phyloP scores from a whole-genome alignment of 1,284 basidiomycete species.

The Neolentinus lepideus region DNA sequence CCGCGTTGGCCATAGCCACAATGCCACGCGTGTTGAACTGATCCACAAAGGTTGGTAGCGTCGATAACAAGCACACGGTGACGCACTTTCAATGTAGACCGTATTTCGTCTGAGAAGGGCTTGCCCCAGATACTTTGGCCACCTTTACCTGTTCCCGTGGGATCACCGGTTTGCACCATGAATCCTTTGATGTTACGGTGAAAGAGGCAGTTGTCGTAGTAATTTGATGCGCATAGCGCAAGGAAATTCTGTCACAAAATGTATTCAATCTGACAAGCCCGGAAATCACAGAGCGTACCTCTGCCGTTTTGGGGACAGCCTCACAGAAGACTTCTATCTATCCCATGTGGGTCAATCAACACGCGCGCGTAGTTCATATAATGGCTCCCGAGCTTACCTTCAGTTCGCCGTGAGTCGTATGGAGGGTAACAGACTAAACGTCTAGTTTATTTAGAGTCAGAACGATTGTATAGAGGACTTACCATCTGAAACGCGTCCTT shows the following conservation, averaged over 20 bases:
- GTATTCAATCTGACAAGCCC: conserved; percentile 6
- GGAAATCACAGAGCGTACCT: conserved; percentile 39
- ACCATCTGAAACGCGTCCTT: background rate
- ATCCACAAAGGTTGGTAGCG: background rate
- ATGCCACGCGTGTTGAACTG: conserved; percentile 92
- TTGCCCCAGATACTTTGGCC: conserved; percentile 85
- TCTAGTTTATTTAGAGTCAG: background rate
- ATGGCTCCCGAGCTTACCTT: conserved; percentile 51
- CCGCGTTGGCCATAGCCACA: conserved; percentile 96
- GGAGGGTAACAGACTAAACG: conserved; percentile 84
- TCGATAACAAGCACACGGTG: conserved; percentile 2
- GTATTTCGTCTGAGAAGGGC: conserved; percentile 85
- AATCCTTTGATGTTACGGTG: conserved; percentile 95
- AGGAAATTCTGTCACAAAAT: conserved; percentile 80
- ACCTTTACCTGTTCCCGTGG: conserved; percentile 73
- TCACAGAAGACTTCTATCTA: conserved; percentile 98
- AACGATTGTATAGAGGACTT: conserved; percentile 8
- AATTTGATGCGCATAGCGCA: conserved; percentile 85
- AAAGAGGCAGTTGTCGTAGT: conserved; percentile 84
- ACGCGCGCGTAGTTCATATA: background rate
- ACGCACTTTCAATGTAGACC: conserved; percentile 84
- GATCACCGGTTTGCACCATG: conserved; percentile 92
- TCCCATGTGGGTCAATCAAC: conserved; percentile 3
- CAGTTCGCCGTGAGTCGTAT: conserved; percentile 91
- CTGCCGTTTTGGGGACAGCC: conserved; percentile 88